A percentile compares a stretch with the other conserved stretches of the same genome.
Conservation (phyloP, 352 stramenopile genomes). For the Pythium inflatum region DNA sequence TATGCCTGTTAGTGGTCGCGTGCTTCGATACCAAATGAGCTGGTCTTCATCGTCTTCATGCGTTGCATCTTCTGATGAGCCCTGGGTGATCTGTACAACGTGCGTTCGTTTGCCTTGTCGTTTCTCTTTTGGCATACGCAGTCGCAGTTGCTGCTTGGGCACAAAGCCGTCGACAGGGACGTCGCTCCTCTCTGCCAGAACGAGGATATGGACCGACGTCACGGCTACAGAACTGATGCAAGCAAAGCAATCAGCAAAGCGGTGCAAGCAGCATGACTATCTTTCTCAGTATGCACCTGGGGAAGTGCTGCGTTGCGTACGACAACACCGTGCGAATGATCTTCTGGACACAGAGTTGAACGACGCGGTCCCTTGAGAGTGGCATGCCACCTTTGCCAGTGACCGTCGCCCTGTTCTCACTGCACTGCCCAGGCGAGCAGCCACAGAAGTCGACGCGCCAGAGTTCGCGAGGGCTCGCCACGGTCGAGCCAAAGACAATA, state of each 20-base stretch:
- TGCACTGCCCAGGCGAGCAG: background rate
- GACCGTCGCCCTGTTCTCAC: background rate
- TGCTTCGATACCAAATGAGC: constrained; percentile 23
- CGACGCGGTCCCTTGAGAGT: constrained; percentile 23
- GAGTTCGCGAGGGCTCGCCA: constrained; percentile 57
- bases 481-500: constrained; percentile 60
- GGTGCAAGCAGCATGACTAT: too few species aligned
- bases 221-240: constrained; percentile 47
- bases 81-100: constrained; percentile 15
- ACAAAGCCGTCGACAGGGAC: constrained; percentile 50
- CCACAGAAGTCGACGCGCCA: constrained; percentile 54
- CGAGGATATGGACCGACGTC: constrained; percentile 61
- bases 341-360: constrained; percentile 64
- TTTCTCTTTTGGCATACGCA: constrained; percentile 50
- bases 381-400: constrained; percentile 4
- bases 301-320: constrained; percentile 38
- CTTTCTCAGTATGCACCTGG: constrained; percentile 39
- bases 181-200: constrained; percentile 41
- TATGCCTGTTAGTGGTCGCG: too few species aligned
- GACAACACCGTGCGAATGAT: constrained; percentile 56
- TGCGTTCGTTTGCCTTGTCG: constrained; percentile 18
- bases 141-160: constrained; percentile 63
- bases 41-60: background rate
- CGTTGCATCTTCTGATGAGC: background rate
- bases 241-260: too few species aligned